Base-by-base conservation (phyloP, 2,329 filamentous ascomycete species). In the Fusarium metavorans region DNA sequence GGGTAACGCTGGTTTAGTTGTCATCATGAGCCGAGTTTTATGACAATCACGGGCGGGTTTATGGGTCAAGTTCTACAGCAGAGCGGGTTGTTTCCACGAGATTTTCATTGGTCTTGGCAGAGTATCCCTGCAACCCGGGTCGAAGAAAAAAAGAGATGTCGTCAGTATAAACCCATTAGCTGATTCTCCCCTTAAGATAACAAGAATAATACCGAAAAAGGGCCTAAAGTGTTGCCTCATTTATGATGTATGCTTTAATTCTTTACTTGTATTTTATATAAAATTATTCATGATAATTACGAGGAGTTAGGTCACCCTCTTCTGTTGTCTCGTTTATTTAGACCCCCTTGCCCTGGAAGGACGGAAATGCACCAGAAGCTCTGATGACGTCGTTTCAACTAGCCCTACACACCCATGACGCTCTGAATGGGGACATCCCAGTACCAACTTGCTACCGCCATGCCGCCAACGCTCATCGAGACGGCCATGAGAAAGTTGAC, bases 401-500 rank as follows among this genome's bases (percentile, higher is more conserved):
- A 59, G 27, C 27, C 57, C 78, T 76, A 83, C 57, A 78, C 74
- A 64, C 77, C 75, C 73, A 85, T 72, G 30, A 89, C 83, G 64
- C 80, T 85, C 64, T 83, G 77, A 16, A 91, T 78, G 8, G 90
- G 87, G 27, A 92, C 79, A 6, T 83, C 86, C 91, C 91, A 93
- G 69, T 88, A 87, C 88, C 87, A 91, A 52, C 87, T 84, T 34
- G 89, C 91, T 37, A 90, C 83, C 0, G 84, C 86, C 90, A 98
- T 97, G 6, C 92, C 93, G 6, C 92, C 90, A 20, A 95, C 74
- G 80, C 94, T 98, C 90, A 97, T 95, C 6, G 87, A 87, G 16
- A 90, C 88, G 0, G 96, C 95, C 96, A 98, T 98, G 66, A 96
- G 82, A 67, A 98, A 90, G 82, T 99, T 99, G 77, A 99, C 95